These are phyloP conservation scores for Thymus quinquecostatus DNA, from an alignment of 257 asterid species.

Conservation along the genomic window DNA sequence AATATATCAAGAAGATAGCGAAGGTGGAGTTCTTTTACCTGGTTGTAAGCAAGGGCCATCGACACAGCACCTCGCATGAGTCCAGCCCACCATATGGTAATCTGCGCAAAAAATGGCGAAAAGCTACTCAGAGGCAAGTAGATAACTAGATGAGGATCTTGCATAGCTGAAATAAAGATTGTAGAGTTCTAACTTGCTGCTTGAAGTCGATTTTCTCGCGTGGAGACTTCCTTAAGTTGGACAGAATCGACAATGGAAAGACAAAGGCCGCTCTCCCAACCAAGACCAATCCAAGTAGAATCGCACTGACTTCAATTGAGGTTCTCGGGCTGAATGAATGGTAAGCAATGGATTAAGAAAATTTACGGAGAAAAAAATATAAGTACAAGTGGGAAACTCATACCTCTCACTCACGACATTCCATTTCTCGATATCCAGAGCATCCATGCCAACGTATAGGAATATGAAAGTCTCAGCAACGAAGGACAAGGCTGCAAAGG, in stretches of 20 bases:
- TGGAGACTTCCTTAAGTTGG: constrained; percentile 72
- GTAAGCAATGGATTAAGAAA: not conserved
- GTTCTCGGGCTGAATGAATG: constrained; percentile 63
- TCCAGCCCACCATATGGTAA: constrained; percentile 77
- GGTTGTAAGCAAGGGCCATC: constrained; percentile 71
- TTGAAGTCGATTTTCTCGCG: constrained; percentile 62
- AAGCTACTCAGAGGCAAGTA: constrained; percentile 7
- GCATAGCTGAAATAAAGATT: constrained; percentile 25
- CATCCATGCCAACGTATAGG: constrained; percentile 78
- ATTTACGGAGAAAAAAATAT: not conserved
- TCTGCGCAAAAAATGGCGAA: constrained; percentile 34
- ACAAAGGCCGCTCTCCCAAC: constrained; percentile 92
- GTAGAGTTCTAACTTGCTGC: constrained; percentile 66
- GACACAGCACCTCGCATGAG: constrained; percentile 74
- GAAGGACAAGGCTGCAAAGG: constrained; percentile 71
- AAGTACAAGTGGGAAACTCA: not conserved
- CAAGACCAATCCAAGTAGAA: constrained; percentile 79
- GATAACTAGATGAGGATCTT: constrained; percentile 14
- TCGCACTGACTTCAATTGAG: constrained; percentile 70
- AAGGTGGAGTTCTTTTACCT: constrained; percentile 28
- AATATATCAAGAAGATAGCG: too few relatives aligned
- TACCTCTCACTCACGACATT: constrained; percentile 57
- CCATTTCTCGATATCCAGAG: constrained; percentile 73
- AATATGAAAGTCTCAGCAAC: constrained; percentile 67
- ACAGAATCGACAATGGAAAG: constrained; percentile 79